Evolutionary conservation across 163 green algal species (phyloP), one percentile per base, ranked within the genome.

Genomic region (Prototheca wickerhamii): DNA sequence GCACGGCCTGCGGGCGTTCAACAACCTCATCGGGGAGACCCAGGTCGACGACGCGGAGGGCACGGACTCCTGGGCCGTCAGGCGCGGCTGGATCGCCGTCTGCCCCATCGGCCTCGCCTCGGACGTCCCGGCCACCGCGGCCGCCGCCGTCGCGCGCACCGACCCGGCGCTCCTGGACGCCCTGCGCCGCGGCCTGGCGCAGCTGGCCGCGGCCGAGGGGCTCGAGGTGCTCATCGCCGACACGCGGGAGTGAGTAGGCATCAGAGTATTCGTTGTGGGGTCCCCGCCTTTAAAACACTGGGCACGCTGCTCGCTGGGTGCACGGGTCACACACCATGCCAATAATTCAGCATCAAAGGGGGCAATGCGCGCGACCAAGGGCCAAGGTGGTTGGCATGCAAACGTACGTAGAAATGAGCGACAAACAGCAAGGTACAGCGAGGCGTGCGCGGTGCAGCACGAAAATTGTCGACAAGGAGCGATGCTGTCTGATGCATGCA

Each of bases 61-160:
- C 18, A 57, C 54, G 51, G 72, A 79, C 58, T 68, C 58, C 4
- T 65, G 57, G 44, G 67, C 67, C 5, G 61, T 79, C 7, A 12
- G 6, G 21, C 43, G 63, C 32, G 63, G 63, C 49, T 79, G 52
- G 50, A 67, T 75, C 26, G 61, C 72, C 12, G 63, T 79, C 0
- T 75, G 67, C 1, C 57, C 64, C 10, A n/a, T 79, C 1, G 54
- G 57, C 15, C 63, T 72, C 26, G 31, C 56, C 0, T 73, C 68
- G 40, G 64, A 70, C 44, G 30, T 72, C 42, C 65, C 65, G 2
- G 5, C 43, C 50, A 58, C 49, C 0, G 58, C 30, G 0, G 58
- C 23, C 1, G 58, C 58, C 0, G 58, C 58, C 6, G 25, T 25
- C 7, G 44, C 53, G 23, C 59, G 65, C 2, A 17, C 46, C 55